Base-by-base conservation (phyloP, 2,329 filamentous ascomycete species). In the Arthroderma sp. region DNA sequence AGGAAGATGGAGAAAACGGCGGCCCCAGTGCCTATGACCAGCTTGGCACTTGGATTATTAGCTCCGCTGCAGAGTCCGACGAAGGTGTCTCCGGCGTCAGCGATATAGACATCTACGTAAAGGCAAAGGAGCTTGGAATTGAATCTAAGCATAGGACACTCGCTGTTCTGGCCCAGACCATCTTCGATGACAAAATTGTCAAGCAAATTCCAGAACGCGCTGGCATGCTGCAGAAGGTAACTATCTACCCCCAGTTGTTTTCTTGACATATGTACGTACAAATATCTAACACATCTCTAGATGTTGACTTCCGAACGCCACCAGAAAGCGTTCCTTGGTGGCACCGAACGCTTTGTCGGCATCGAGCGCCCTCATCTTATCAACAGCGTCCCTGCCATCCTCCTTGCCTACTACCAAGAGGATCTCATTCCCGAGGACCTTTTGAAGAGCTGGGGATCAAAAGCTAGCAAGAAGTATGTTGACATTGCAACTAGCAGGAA, bases 381-480 rank as follows among this genome's bases (percentile, higher is more conserved):
- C 64, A 65, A 78, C 60, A 69, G 85, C 61, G 75, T 96, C 50
- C 83, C 87, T 52, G 86, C 86, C 65, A 84, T 98, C 57, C 75
- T 98, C 51, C 78, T 94, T 65, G 76, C 83, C 58, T 83, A 89
- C 69, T 98, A 96, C 68, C 78, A 95, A 68, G 75, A 86, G 58
- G 91, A 98, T 55, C 75, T 98, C 45, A 71, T 94, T 57, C 80
- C 75, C 42, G 91, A 98, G 71, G 88, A 94, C 51, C 78, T 87
- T 10, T 78, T 94, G 61, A 84, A 82, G 67, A 82, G 82, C 56
- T 98, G 91, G 89, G 89, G 88, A 53, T 75, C 77, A 61, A 94
- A 91, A 75, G 87, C 89, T 48, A 94, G 86, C 78, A 95, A 94
- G 82, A 95, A 95, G 73, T 96, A 96, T 64, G 85, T 93, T 56